phyloP scores from a whole-genome alignment of 257 asterid genomes.

The Solanum megistacrolobum region DNA sequence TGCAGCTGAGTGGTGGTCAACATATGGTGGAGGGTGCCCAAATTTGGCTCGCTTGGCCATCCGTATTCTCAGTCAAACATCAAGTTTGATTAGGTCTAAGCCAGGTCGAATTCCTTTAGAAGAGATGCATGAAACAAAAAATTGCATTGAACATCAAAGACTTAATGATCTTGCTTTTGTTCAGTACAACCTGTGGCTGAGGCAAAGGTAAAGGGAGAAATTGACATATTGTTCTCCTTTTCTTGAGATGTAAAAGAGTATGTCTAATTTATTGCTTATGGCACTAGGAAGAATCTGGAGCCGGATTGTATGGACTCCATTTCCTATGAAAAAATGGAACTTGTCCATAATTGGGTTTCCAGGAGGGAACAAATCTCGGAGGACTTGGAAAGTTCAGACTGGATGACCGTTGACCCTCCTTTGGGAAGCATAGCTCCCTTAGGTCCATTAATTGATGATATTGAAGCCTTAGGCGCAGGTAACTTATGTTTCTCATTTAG shows the following conservation, averaged over 20 bases:
- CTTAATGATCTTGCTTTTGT: conserved; percentile 65
- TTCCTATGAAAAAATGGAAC: conserved; percentile 41
- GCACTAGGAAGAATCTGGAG: conserved; percentile 34
- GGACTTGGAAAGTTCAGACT: conserved; percentile 42
- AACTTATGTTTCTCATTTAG: conserved; percentile 7
- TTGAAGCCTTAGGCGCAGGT: conserved; percentile 83
- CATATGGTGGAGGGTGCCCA: conserved; percentile 91
- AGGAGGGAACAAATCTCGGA: conserved; percentile 38
- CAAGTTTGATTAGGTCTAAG: conserved; percentile 56
- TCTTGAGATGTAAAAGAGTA: neutral
- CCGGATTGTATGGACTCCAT: conserved; percentile 50
- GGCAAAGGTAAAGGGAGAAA: conserved; percentile 51
- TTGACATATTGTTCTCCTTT: neutral
- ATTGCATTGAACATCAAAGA: conserved; percentile 76
- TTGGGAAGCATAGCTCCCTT: conserved; percentile 38
- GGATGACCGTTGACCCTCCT: conserved; percentile 83
- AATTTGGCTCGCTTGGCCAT: conserved; percentile 78
- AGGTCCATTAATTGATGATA: conserved; percentile 52
- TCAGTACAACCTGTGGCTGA: conserved; percentile 68
- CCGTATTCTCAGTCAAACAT: conserved; percentile 87
- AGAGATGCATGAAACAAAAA: conserved; percentile 54
- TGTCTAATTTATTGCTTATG: conserved; percentile 13
- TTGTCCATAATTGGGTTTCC: conserved; percentile 70
- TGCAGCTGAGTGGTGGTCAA: conserved; percentile 93
- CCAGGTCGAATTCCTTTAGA: conserved; percentile 39